Conservation (phyloP, 768 basidiomycete species). For the Harrya chromipes region DNA sequence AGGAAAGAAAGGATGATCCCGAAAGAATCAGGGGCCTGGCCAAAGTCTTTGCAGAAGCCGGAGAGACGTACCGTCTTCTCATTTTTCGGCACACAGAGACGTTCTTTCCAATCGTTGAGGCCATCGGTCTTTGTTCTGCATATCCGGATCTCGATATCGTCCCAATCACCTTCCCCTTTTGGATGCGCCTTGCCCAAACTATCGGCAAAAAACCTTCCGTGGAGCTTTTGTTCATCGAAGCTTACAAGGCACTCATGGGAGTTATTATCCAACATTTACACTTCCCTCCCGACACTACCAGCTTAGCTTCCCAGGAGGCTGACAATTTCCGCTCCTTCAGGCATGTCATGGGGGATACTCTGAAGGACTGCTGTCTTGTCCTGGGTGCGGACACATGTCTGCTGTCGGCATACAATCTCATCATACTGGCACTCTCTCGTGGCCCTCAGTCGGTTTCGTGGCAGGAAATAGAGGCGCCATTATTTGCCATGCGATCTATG, state of each 20-base stretch:
- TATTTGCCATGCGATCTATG: constrained; percentile 98
- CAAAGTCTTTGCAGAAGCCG: constrained; percentile 94
- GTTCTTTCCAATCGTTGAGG: constrained; percentile 93
- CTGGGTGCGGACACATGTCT: constrained; percentile 86
- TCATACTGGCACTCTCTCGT: constrained; percentile 68
- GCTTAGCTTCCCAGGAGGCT: constrained; percentile 76
- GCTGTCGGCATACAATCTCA: constrained; percentile 73
- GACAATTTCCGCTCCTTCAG: constrained; percentile 94
- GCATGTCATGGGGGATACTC: constrained; percentile 97
- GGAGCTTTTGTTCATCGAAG: constrained; percentile 73
- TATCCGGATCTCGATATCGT: constrained; percentile 95
- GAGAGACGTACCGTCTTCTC: constrained; percentile 90
- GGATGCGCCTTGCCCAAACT: constrained; percentile 93
- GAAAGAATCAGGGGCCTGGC: constrained; percentile 89
- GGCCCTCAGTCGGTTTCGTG: constrained; percentile 62
- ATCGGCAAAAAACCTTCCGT: constrained; percentile 75
- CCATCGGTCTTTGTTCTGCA: constrained; percentile 89
- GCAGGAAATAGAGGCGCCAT: constrained; percentile 96
- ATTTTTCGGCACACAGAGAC: constrained; percentile 87
- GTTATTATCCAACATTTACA: constrained; percentile 89
- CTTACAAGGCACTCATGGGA: constrained; percentile 79
- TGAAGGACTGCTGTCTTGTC: constrained; percentile 97
- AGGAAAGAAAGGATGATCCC: constrained; percentile 65
- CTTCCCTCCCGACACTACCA: constrained; percentile 72
- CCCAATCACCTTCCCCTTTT: constrained; percentile 96